Conservation (phyloP, 129 eudicot species). For the Glebionis coronaria region DNA sequence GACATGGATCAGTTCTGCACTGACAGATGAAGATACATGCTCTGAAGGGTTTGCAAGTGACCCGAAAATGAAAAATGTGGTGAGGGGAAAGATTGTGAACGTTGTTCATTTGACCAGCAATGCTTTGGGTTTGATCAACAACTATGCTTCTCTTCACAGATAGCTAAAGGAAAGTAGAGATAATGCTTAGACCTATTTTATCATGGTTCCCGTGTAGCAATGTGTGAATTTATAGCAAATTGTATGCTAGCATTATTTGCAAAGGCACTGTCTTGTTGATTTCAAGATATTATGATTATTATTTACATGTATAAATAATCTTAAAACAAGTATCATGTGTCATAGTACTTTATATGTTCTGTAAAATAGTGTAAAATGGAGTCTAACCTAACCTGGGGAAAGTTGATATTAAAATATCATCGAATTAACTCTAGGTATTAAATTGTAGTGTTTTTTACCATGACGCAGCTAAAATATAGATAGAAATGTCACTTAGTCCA, state of each 20-base stretch:
- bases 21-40: conserved; percentile 58
- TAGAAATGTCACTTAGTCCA: no score
- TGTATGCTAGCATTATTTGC: background rate
- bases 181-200: background rate
- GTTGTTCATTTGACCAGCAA: conserved; percentile 57
- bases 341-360: no score
- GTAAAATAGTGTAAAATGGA: no score
- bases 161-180: background rate
- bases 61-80: conserved; percentile 38
- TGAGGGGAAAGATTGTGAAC: conserved; percentile 45
- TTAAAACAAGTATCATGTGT: no score
- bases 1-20: conserved; percentile 66
- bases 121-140: conserved; percentile 56
- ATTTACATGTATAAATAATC: no score
- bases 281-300: no score
- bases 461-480: no score
- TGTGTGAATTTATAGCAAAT: background rate
- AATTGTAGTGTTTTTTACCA: no score
- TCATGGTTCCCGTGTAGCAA: background rate
- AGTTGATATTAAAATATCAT: no score
- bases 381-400: no score
- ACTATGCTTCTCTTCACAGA: conserved; percentile 32
- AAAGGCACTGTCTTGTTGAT: background rate
- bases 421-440: no score
- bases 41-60: conserved; percentile 47